Evolutionary conservation across 352 stramenopile species (phyloP).

Genomic region (Phytopythium oedochilum): DNA sequence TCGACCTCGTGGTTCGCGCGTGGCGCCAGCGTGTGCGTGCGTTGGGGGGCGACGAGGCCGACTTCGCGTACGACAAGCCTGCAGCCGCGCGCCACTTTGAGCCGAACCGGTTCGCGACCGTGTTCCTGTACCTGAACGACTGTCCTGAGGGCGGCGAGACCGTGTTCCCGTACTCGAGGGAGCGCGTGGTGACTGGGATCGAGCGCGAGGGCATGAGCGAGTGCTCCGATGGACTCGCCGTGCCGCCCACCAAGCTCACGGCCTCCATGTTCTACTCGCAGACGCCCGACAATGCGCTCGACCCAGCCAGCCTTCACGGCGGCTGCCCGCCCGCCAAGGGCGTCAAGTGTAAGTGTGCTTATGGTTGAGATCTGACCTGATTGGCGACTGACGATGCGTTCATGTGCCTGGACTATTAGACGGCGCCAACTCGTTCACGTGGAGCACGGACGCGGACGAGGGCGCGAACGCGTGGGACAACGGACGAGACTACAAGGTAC

Average conservation of each 20-base stretch:
- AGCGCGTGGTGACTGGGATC: slow-evolving; percentile 50
- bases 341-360: slow-evolving; percentile 47
- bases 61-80: slow-evolving; percentile 46
- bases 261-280: slow-evolving; percentile 73
- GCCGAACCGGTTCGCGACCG: slow-evolving; percentile 91
- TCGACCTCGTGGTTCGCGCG: slow-evolving; percentile 37
- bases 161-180: slow-evolving; percentile 87
- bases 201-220: slow-evolving; percentile 57
- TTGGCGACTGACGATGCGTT: slow-evolving; percentile 7
- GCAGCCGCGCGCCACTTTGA: slow-evolving; percentile 52
- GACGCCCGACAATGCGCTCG: slow-evolving; percentile 50
- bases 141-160: slow-evolving; percentile 92
- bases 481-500: slow-evolving; percentile 31
- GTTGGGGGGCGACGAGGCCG: slow-evolving; percentile 14
- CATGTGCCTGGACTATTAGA: slow-evolving; percentile 19
- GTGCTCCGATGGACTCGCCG: slow-evolving; percentile 57
- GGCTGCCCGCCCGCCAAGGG: slow-evolving; percentile 51
- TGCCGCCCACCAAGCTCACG: slow-evolving; percentile 60
- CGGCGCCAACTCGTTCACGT: slow-evolving; percentile 67
- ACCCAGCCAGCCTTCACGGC: slow-evolving; percentile 57
- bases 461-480: slow-evolving; percentile 56
- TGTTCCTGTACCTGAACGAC: slow-evolving; percentile 95
- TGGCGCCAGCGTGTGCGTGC: slow-evolving; percentile 34
- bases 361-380: background rate
- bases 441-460: slow-evolving; percentile 64